Evolutionary conservation across 2,329 filamentous ascomycete genomes (phyloP), one percentile per base, ranked within the genome.

Genomic region (Xylariaceae sp.): DNA sequence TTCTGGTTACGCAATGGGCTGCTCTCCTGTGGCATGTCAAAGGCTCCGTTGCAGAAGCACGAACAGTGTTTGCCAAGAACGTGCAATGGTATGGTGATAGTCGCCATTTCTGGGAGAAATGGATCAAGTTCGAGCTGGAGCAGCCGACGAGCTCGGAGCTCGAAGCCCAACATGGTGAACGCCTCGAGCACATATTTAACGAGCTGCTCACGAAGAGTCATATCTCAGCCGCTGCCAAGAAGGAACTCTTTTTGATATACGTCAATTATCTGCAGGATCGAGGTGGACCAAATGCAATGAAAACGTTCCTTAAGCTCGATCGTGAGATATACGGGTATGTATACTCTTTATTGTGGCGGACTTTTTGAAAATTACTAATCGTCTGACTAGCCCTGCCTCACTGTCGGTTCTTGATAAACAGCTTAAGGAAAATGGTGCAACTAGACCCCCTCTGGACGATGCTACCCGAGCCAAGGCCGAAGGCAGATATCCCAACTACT

Each of bases 1-100:
- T 89, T 1, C 77, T 97, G 29, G 88, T 95, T 39, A 88, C 88
- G 0, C 89, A 96, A 66, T 95, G 91, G 88, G 92, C 92, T 1
- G 80, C 81, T 22, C 76, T 97, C 51, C 68, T 96, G 41, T 96
- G 90, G 89, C 94, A 91, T 72, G 83, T 87, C 67, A 92, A 92
- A 74, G 88, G 89, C 15, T 86, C 85, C 0, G 77, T 84, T 0
- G 86, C 89, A 9, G 89, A 92, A 64, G 92, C 92, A 37, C 87
- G 94, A 26, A 82, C 87, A 49, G 83, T 96, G 0, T 97, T 92
- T 74, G 75, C 84, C 57, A 87, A 86, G 71, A 92, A 96, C 63
- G 80, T 88, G 52, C 85, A 91, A 67, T 89, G 85, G 78, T 96
- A 95, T 68, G 79, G 86, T 2, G 89, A 94, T 67, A 96, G 91